A percentile compares a stretch with the other conserved stretches of the same genome.
phyloP scores from a whole-genome alignment of 2,329 filamentous ascomycete genomes.

The Trichoderma atroviride region DNA sequence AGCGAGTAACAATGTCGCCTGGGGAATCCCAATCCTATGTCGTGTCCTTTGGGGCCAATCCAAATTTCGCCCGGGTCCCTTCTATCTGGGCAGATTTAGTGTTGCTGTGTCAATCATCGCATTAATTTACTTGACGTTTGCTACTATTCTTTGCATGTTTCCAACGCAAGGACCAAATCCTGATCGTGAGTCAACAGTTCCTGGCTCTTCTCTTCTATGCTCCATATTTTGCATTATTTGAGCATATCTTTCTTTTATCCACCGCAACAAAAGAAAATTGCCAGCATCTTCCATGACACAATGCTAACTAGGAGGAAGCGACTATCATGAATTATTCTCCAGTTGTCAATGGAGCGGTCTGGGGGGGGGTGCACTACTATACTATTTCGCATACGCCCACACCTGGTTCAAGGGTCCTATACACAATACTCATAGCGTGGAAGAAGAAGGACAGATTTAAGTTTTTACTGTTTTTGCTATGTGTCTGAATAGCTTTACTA shows the following conservation, averaged over 20 bases:
- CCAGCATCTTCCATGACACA: not conserved
- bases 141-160: conserved; percentile 19
- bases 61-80: conserved; percentile 11
- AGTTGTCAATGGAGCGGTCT: conserved; percentile 5
- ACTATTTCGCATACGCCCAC: conserved; percentile 1
- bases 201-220: too few species aligned
- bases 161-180: conserved; percentile 15
- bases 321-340: conserved; percentile 13
- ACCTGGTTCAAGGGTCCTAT: conserved; percentile 15
- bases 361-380: conserved; percentile 11
- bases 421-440: not conserved
- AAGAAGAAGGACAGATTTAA: not conserved
- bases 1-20: conserved; percentile 5
- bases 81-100: conserved; percentile 2
- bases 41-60: conserved; percentile 1
- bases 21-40: conserved; percentile 3
- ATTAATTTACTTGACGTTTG: not conserved
- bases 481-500: too few species aligned
- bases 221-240: not conserved
- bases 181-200: not conserved
- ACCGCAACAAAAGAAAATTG: not conserved
- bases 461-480: not conserved
- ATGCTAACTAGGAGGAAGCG: not conserved
- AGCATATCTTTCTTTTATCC: not conserved
- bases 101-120: not conserved